Evolutionary conservation across 192 early-diverging fungal genomes (phyloP).

Genomic region (Coemansia sp.): DNA sequence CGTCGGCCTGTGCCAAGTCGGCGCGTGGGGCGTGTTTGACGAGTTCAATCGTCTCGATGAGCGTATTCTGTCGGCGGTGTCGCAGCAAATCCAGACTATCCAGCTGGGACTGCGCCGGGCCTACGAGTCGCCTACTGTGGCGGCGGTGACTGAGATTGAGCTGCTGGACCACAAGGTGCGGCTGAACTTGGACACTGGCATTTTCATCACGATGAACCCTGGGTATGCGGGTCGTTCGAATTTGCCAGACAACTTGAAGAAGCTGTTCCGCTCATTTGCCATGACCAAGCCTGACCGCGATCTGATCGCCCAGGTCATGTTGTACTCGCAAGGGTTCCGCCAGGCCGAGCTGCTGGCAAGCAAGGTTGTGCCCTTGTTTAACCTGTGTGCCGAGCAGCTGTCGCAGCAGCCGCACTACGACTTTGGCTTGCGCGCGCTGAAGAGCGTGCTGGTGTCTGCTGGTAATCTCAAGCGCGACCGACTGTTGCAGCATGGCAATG

Average conservation of each 20-base stretch:
- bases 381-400: conserved; percentile 92
- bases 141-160: conserved; percentile 78
- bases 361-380: conserved; percentile 98
- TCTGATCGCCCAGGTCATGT: conserved; percentile 99
- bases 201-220: conserved; percentile 99
- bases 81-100: conserved; percentile 99
- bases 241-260: conserved; percentile 98
- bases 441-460: conserved; percentile 99
- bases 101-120: conserved; percentile 83
- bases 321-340: conserved; percentile 99
- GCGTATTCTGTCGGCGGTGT: conserved; percentile 97
- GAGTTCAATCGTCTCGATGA: conserved; percentile 99
- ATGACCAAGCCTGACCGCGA: conserved; percentile 99
- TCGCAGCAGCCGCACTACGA: conserved; percentile 98
- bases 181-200: conserved; percentile 90
- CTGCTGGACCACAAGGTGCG: conserved; percentile 85
- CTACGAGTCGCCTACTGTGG: conserved; percentile 8
- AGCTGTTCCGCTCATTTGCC: conserved; percentile 97
- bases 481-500: conserved; percentile 59
- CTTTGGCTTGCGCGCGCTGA: conserved; percentile 97
- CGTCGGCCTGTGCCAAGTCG: conserved; percentile 97
- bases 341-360: conserved; percentile 91
- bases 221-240: conserved; percentile 99
- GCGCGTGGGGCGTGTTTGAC: conserved; percentile 99
- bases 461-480: conserved; percentile 96